Evolutionary conservation across 768 basidiomycete genomes (phyloP), one percentile per base, ranked within the genome.

Genomic region (Tephrocybe sp.): DNA sequence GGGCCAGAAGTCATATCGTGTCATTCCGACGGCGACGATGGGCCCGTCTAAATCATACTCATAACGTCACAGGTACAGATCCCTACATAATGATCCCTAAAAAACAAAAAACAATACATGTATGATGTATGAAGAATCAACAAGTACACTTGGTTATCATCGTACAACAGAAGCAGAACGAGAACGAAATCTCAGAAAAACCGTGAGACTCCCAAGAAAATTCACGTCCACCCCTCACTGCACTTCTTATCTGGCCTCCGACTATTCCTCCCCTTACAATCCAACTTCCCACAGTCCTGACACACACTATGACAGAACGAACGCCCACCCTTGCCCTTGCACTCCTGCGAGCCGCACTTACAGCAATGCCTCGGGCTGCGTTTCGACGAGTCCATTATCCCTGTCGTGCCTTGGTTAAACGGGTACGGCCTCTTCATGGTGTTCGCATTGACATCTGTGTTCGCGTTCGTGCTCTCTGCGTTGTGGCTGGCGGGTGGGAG

Each of bases 241-340:
- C 89, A 91, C 50, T 74, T 77, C 65, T 87, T 85, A 60, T 89
- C 88, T 5, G 89, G 89, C 39, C 86, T 70, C 63, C 88, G 76
- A 60, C 84, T 87, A 60, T 88, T 90, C 66, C 89, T 73, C 21
- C 89, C 89, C 58, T 77, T 83, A 60, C 89, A 92, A 13, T 87
- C 84, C 55, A 85, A 57, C 71, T 86, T 85, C n/a, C 87, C 86
- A 62, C 89, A 92, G 65, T 92, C 89, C 69, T 88, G 86, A 55
- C 89, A 91, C 34, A 80, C 71, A 63, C 83, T 89, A 57, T 70
- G 71, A 62, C 89, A 92, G 62, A 88, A 89, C 36, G 72, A 71
- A 31, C 87, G 72, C 4, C 89, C 89, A 3, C 89, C 89, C 57
- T 90, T 91, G 41, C 89, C 89, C 62, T 90, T 91, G 64, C 89